phyloP scores from a whole-genome alignment of 1,284 basidiomycete genomes.

The Cutaneotrichosporon mucoides region DNA sequence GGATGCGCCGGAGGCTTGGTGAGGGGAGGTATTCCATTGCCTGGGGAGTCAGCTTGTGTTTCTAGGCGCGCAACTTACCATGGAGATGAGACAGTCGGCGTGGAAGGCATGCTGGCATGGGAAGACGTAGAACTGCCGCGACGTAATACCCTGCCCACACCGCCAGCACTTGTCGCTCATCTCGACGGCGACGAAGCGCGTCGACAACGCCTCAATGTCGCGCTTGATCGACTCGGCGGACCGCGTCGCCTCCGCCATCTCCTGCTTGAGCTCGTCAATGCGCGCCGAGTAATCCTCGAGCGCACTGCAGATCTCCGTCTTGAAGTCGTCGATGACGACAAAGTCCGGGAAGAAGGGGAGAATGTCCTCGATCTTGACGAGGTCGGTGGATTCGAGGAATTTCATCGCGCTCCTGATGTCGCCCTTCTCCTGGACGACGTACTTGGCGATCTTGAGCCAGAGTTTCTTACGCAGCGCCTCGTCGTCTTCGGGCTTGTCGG shows the following conservation, averaged over 20 bases:
- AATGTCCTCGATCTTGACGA: slow-evolving; percentile 98
- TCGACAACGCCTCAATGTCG: slow-evolving; percentile 79
- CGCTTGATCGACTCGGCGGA: slow-evolving; percentile 90
- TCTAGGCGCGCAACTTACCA: slow-evolving; percentile 59
- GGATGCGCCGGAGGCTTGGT: slow-evolving; percentile 71
- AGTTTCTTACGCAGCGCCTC: slow-evolving; percentile 82
- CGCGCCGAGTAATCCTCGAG: slow-evolving; percentile 89
- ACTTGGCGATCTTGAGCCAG: slow-evolving; percentile 95
- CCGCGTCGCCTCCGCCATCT: slow-evolving; percentile 93
- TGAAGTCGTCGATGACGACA: slow-evolving; percentile 98
- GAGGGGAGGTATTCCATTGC: slow-evolving; percentile 84
- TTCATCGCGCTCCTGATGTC: slow-evolving; percentile 98
- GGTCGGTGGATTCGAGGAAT: slow-evolving; percentile 87
- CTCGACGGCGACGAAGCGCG: slow-evolving; percentile 91
- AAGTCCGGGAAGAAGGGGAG: slow-evolving; percentile 99
- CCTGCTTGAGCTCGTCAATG: slow-evolving; percentile 83
- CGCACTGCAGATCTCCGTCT: slow-evolving; percentile 94
- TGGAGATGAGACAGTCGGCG: slow-evolving; percentile 84
- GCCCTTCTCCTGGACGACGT: slow-evolving; percentile 94
- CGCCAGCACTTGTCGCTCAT: slow-evolving; percentile 78
- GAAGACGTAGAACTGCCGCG: slow-evolving; percentile 95
- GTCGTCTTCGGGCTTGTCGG: slow-evolving; percentile 89
- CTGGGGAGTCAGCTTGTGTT: slow-evolving; percentile 50
- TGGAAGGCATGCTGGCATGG: slow-evolving; percentile 96
- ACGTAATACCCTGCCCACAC: slow-evolving; percentile 71